Evolutionary conservation across 768 basidiomycete species (phyloP).

Genomic region (Antrodiella citrinella): DNA sequence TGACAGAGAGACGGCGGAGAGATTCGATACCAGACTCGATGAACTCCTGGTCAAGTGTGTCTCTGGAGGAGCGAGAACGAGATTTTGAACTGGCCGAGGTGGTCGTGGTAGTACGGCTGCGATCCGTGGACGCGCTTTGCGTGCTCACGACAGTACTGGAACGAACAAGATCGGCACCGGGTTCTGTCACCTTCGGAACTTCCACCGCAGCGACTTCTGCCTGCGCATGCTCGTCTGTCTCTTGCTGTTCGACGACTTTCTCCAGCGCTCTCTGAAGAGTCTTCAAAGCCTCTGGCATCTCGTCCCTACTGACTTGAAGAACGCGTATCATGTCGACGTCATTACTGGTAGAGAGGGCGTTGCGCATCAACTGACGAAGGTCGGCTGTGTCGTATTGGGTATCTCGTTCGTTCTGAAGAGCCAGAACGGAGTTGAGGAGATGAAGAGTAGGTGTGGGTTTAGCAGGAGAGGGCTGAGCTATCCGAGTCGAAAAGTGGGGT

Average conservation of each 20-base stretch:
- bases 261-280: constrained; percentile 66
- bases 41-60: constrained; percentile 61
- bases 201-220: not conserved
- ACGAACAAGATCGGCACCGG: not conserved
- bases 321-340: constrained; percentile 59
- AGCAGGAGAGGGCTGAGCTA: not conserved
- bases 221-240: not conserved
- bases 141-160: constrained; percentile 8
- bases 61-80: constrained; percentile 19
- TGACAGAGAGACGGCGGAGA: constrained; percentile 48
- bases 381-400: constrained; percentile 43
- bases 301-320: constrained; percentile 52
- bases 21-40: constrained; percentile 69
- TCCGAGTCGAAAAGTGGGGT: not conserved
- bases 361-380: constrained; percentile 49
- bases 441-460: not conserved
- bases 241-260: constrained; percentile 26
- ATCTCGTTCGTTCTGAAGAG: constrained; percentile 40
- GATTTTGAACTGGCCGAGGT: not conserved
- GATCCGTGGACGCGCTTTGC: not conserved
- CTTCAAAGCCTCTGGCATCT: constrained; percentile 78
- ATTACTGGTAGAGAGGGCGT: constrained; percentile 45
- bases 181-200: not conserved
- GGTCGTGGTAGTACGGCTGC: not conserved
- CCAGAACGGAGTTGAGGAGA: not conserved